Evolutionary conservation across 441 rosid genomes (phyloP).

Genomic region (Pelargonium citronellum): DNA sequence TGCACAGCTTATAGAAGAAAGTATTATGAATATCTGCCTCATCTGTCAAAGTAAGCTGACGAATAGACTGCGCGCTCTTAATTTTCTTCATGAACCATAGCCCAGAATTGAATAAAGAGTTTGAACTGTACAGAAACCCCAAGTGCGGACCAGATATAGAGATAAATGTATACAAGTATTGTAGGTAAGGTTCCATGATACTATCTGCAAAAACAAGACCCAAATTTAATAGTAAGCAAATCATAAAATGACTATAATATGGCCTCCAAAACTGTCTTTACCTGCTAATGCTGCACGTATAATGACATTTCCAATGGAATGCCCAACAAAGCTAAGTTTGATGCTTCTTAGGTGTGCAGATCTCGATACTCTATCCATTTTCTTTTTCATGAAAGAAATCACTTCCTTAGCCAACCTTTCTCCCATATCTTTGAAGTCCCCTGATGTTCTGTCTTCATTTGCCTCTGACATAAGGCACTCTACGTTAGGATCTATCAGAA

Average conservation of each 20-base stretch:
- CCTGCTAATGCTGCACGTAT: slow-evolving; percentile 86
- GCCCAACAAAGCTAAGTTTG: slow-evolving; percentile 92
- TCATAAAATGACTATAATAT: slow-evolving; percentile 12
- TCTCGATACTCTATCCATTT: slow-evolving; percentile 65
- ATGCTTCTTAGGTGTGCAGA: slow-evolving; percentile 44
- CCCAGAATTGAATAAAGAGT: slow-evolving; percentile 88
- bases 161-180: slow-evolving; percentile 57
- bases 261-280: slow-evolving; percentile 24
- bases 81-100: slow-evolving; percentile 87
- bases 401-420: slow-evolving; percentile 83
- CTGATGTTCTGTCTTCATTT: slow-evolving; percentile 79
- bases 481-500: slow-evolving; percentile 75
- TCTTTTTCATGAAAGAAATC: slow-evolving; percentile 60
- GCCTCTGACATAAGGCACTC: slow-evolving; percentile 90
- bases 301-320: slow-evolving; percentile 88
- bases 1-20: slow-evolving; percentile 73
- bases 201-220: slow-evolving; percentile 43
- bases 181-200: slow-evolving; percentile 72
- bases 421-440: slow-evolving; percentile 92
- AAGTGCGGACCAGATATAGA: slow-evolving; percentile 93
- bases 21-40: slow-evolving; percentile 67
- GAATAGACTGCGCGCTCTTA: slow-evolving; percentile 80
- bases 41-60: slow-evolving; percentile 93
- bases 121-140: slow-evolving; percentile 90
- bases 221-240: slow-evolving; percentile 14